Evolutionary conservation across 352 stramenopile species (phyloP), one percentile per base, ranked within the genome.

Genomic region (Thalassiosira hispida): DNA sequence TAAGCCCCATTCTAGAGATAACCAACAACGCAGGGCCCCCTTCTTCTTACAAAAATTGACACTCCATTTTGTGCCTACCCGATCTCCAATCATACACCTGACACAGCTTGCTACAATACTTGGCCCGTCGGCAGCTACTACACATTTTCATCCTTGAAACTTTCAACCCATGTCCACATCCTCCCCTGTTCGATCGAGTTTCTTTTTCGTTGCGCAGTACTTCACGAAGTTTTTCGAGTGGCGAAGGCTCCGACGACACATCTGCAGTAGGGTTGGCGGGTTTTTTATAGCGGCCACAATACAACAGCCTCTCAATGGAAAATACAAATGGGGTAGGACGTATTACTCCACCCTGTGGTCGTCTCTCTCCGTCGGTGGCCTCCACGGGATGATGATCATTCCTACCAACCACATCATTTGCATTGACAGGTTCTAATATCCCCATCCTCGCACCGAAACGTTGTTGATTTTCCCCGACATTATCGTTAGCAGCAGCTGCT

Each of bases 31-130:
- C n/a, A n/a, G n/a, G n/a, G n/a, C n/a, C n/a, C n/a, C n/a, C n/a
- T n/a, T n/a, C 31, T 8, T 38, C 8, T 8, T 62, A 62, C 23
- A 93, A 79, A 82, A 90, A 93, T 44, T 89, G 86, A 47, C 88
- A 93, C 60, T 91, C 88, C 57, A 80, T 88, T 53, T 93, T 93
- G 69, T 93, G 86, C 40, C 81, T 81, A 57, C 83, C 38, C 38
- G 71, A 72, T 55, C 64, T 61, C n/a, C 74, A 69, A 72, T 92
- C 85, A 77, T 86, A 70, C 11, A 80, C 25, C 35, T 84, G 72
- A 67, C 88, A 93, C 3, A 77, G 35, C 16, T 91, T 82, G 8
- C 76, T 89, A 61, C 88, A 93, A 73, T 93, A 93, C 27, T 85
- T 85, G 27, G 90, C 84, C 31, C 85, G 76, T 25, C 79, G 64